Evolutionary conservation across 306 rosid species (phyloP), one percentile per base, ranked within the genome.

Genomic region (Acacia acuminata): DNA sequence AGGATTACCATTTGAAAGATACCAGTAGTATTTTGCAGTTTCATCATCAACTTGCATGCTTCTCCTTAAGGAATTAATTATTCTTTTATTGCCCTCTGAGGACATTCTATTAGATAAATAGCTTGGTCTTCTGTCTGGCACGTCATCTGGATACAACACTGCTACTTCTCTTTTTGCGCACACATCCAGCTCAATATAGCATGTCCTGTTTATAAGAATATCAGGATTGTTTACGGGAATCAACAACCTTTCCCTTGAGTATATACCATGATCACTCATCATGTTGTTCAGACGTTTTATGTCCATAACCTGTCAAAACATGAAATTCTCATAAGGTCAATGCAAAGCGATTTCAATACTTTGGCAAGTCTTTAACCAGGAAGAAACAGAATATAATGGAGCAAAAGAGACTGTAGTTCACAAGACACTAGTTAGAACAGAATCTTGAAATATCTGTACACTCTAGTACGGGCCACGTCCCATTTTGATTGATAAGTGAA

Each of bases 241-340:
- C 69, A 96, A 77, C 81, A 96, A 66, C 77, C 98, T 92, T 85
- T 96, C 99, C 85, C 99, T 90, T 2, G 98, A 92, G 90, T 94
- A 92, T 79, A 96, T 96, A 7, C 99, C 98, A 69, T 96, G 94
- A 89, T 96, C 98, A 5, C 99, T 94, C 93, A 94, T 91, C 99
- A 94, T 92, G 82, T 96, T 96, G 94, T 96, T 96, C 80, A 94
- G 65, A 9, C 97, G 92, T 88, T 94, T 94, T 71, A 96, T 86
- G 82, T 92, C 97, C 92, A 88, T 85, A 72, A 96, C 98, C 99
- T 96, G 84, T 77, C 81, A 71, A 80, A 76, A 63, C 85, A 80
- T 0, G 68, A 71, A 58, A 36, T 6, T 6, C 43, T 61, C 14
- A 14, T n/a, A 42, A 73, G 10, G 50, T 40, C 67, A 47, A 60